Base-by-base conservation (phyloP, 441 rosid species). In the Populus hybrid region DNA sequence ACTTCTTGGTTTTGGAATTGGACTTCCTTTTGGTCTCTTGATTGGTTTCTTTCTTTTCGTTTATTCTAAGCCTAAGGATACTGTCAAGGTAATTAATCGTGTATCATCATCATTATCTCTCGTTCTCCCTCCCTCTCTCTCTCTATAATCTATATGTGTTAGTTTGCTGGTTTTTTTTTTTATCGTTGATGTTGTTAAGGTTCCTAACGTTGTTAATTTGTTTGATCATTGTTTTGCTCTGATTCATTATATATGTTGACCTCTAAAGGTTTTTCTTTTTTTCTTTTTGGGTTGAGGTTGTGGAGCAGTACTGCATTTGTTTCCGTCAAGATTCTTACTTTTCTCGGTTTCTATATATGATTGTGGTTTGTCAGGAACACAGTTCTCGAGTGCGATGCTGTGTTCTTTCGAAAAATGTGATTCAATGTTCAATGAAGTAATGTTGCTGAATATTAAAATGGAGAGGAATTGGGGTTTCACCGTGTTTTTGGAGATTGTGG, bases 41-140 rank as follows among this genome's bases (percentile, higher is more conserved):
- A 20, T 87, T 46, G 98, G 98, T 1, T 93, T 92, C 85, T 84
- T 83, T 80, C 72, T 87, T 81, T 88, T 93, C 79, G 28, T 93
- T 26, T 92, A 92, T 78, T 90, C 93, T 61, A 78, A 84, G 46
- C 97, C 95, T 46, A 42, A 78, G n/a, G 82, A 84, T 30, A 30
- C 32, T 70, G 82, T 84, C 26, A 76, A 90, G 92, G 95, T 90
- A 81, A 81, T 35, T 5, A 63, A 23, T 3, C 4, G 32, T 30
- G 32, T 30, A 30, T 71, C 2, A 50, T 71, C 35, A 35, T 18
- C 42, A 61, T 61, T 69, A 30, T 30, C 32, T 30, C 32, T 30
- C 32, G 32, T 30, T 28, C 30, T 30, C 32, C 28, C 28, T 1
- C 28, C 4, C 32, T 3, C 32, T 30, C 32, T 30, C 32, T 30